A percentile compares a stretch with the other conserved stretches of the same genome.
These are phyloP conservation scores for Giardia duodenalis DNA, from an alignment of 208 protist species.

Conservation along the genomic window DNA sequence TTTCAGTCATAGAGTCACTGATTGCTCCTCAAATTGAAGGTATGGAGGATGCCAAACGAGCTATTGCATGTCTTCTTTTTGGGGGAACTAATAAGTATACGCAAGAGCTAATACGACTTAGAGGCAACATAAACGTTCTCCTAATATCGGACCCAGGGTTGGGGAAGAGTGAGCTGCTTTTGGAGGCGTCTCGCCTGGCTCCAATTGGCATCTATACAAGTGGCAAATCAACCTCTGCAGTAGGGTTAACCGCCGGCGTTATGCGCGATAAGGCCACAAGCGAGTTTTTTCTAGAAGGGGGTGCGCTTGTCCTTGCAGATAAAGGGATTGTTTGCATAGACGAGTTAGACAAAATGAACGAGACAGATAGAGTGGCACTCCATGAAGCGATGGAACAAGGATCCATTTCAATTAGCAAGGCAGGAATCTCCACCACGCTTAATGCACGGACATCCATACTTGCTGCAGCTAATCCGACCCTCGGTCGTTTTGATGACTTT, in stretches of 20 bases:
- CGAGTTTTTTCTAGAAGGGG: constrained; percentile 96
- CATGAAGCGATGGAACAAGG: constrained; percentile 98
- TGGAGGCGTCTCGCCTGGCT: background rate
- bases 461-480: constrained; percentile 92
- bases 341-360: constrained; percentile 99
- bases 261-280: constrained; percentile 54
- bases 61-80: background rate
- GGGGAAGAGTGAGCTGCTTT: constrained; percentile 16
- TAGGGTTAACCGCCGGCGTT: constrained; percentile 42
- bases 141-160: constrained; percentile 84
- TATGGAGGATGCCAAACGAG: background rate
- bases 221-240: constrained; percentile 86
- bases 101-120: background rate
- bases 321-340: constrained; percentile 99
- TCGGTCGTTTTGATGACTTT: constrained; percentile 63
- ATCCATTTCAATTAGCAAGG: constrained; percentile 55
- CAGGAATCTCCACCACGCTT: constrained; percentile 96
- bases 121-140: constrained; percentile 97
- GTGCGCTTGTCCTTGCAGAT: constrained; percentile 98
- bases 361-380: constrained; percentile 86
- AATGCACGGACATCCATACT: constrained; percentile 93
- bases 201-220: constrained; percentile 81
- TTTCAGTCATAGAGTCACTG: background rate
- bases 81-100: constrained; percentile 5
- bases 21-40: constrained; percentile 10